These are phyloP conservation scores for Coemansia furcata DNA, from an alignment of 192 early-diverging fungal genomes.

Conservation along the genomic window DNA sequence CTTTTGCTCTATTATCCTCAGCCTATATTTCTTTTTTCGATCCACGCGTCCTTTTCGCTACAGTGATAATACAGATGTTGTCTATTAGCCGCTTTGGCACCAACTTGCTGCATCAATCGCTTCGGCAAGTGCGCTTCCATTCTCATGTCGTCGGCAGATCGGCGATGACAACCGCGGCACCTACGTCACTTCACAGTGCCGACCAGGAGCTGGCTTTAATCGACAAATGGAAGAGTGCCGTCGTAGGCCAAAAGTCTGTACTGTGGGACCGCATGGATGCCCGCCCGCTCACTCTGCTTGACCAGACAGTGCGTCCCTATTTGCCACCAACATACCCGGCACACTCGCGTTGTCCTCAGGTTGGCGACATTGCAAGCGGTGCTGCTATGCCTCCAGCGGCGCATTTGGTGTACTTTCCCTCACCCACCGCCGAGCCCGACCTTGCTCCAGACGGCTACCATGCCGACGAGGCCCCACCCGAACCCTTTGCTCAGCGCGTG, in stretches of 20 bases:
- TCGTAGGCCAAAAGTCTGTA: slow-evolving; percentile 8
- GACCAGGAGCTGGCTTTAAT: not conserved
- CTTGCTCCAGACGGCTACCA: slow-evolving; percentile 85
- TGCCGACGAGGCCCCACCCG: slow-evolving; percentile 70
- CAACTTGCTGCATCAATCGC: not conserved
- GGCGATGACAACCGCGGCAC: not conserved
- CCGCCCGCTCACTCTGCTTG: slow-evolving; percentile 41
- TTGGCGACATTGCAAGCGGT: slow-evolving; percentile 34
- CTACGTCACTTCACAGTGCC: not conserved
- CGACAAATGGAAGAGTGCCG: slow-evolving; percentile 20
- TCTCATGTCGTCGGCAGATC: not conserved
- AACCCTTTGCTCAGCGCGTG: slow-evolving; percentile 73
- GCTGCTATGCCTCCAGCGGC: slow-evolving; percentile 65
- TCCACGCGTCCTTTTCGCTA: not conserved
- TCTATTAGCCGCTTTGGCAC: not conserved
- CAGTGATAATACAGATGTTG: not conserved
- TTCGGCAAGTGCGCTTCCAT: not conserved
- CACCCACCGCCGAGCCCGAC: slow-evolving; percentile 60
- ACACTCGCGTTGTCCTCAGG: slow-evolving; percentile 16
- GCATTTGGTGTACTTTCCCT: slow-evolving; percentile 80
- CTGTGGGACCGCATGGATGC: slow-evolving; percentile 46
- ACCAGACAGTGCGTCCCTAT: slow-evolving; percentile 47
- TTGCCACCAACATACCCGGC: slow-evolving; percentile 24
- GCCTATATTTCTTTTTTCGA: not conserved
- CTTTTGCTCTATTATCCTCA: not conserved